Conservation (phyloP, 2,329 filamentous ascomycete species). For the Neophaeococcomyces mojaviensis region DNA sequence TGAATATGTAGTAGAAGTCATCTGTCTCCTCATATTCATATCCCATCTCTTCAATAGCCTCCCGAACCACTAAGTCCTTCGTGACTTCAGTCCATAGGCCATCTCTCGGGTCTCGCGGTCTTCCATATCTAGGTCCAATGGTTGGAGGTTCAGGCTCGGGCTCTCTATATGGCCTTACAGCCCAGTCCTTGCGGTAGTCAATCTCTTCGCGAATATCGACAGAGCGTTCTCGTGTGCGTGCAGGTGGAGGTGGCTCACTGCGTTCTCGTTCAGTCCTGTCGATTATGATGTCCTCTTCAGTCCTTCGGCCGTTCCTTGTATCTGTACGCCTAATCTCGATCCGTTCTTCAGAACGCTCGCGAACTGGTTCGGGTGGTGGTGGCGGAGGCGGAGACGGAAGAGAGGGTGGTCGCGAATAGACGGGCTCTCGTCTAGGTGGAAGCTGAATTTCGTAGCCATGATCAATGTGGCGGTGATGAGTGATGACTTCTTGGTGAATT, state of each 20-base stretch:
- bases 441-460: conserved; percentile 52
- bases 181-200: conserved; percentile 20
- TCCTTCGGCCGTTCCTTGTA: conserved; percentile 39
- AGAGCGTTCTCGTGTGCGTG: conserved; percentile 16
- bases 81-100: conserved; percentile 96
- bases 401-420: conserved; percentile 29
- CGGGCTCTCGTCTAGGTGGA: conserved; percentile 30
- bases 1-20: conserved; percentile 83
- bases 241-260: conserved; percentile 25
- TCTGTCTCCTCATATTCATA: conserved; percentile 90
- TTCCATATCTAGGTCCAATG: conserved; percentile 39
- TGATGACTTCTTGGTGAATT: conserved; percentile 82
- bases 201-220: conserved; percentile 17
- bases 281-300: conserved; percentile 62
- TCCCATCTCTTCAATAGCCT: conserved; percentile 75
- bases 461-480: conserved; percentile 78
- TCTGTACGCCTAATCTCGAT: conserved; percentile 47
- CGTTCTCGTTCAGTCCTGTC: conserved; percentile 39
- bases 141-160: conserved; percentile 24
- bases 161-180: conserved; percentile 31
- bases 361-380: conserved; percentile 25
- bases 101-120: conserved; percentile 34
- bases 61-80: conserved; percentile 77
- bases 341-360: conserved; percentile 40
- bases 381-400: conserved; percentile 32